Conservation (phyloP, 2,329 filamentous ascomycete genomes). For the Volutella citrinella region DNA sequence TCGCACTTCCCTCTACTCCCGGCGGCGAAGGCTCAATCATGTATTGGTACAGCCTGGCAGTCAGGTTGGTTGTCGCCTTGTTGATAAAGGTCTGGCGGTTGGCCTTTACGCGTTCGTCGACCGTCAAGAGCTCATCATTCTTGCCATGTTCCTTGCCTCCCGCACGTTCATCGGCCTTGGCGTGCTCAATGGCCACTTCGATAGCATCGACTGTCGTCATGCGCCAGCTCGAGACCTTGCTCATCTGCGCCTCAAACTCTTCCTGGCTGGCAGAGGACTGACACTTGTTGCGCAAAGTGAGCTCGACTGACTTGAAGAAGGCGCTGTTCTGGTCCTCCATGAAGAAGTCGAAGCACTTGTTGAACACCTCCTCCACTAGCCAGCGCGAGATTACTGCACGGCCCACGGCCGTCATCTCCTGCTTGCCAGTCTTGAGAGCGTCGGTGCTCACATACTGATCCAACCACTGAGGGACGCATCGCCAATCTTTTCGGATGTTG, state of each 20-base stretch:
- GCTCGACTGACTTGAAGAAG: constrained; percentile 81
- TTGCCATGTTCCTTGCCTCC: too few species aligned
- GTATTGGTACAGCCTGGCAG: constrained; percentile 67
- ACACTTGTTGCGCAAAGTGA: constrained; percentile 77
- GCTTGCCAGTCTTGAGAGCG: constrained; percentile 80
- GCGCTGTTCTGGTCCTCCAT: constrained; percentile 73
- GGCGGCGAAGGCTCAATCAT: constrained; percentile 73
- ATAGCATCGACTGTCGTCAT: constrained; percentile 93
- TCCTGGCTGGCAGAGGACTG: constrained; percentile 74
- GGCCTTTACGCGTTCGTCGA: too few species aligned
- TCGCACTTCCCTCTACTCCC: constrained; percentile 82
- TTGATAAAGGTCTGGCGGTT: constrained; percentile 68
- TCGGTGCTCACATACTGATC: constrained; percentile 77
- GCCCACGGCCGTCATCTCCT: constrained; percentile 96
- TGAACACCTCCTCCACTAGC: constrained; percentile 88
- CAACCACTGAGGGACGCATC: constrained; percentile 75
- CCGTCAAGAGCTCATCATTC: too few species aligned
- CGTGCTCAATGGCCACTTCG: constrained; percentile 63
- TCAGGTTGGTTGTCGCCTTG: constrained; percentile 65
- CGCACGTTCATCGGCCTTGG: constrained; percentile 61
- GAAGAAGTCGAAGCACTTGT: constrained; percentile 87
- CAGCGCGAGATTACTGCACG: constrained; percentile 85
- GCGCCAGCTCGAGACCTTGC: constrained; percentile 89
- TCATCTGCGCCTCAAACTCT: constrained; percentile 82
- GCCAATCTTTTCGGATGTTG: constrained; percentile 95